Base-by-base conservation (phyloP, 2,329 filamentous ascomycete genomes). In the Hypoxylon sp. region DNA sequence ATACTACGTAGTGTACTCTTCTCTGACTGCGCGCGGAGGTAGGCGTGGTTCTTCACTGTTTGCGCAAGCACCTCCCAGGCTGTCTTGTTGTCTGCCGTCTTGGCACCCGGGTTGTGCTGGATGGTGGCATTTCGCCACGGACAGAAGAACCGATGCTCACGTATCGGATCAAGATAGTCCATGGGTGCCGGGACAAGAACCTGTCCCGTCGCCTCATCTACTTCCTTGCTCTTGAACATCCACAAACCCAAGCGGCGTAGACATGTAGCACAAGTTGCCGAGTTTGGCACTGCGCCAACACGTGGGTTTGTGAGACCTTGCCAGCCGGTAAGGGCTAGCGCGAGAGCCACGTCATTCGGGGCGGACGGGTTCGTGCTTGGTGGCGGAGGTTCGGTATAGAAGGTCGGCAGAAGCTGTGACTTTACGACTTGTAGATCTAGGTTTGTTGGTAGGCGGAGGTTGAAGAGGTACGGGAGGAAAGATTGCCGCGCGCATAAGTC, bases 241-340 rank as follows among this genome's bases (percentile, higher is more conserved):
- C 94, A 99, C 2, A 99, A 78, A 0, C 94, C 94, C 0, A 97
- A 78, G 1, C 92, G 85, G 51, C 94, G 86, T 65, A 96, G 89
- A 68, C 94, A 99, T 13, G 90, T 89, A 51, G 87, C 81, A 70
- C 94, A 99, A 3, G 85, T 86, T 4, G 89, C 86, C 11, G 93
- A 82, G 53, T 90, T 88, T 29, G 87, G 84, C 15, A 88, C 82
- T 1, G 83, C 71, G 67, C 86, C 70, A 63, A 84, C 72, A 67
- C 78, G 72, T 8, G 73, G 58, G 60, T 82, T 79, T 5, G 73
- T 74, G 2, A 84, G 74, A n/a, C 84, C 84, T 63, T 90, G 83
- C 89, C 90, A 93, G 23, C 90, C 90, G 51, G 88, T 81, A 13
- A 91, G 70, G 7, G 90, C 87, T 44, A 94, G 76, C 1, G 80